These are phyloP conservation scores for Capronia americana DNA, from an alignment of 2,329 filamentous ascomycete species.

Conservation along the genomic window DNA sequence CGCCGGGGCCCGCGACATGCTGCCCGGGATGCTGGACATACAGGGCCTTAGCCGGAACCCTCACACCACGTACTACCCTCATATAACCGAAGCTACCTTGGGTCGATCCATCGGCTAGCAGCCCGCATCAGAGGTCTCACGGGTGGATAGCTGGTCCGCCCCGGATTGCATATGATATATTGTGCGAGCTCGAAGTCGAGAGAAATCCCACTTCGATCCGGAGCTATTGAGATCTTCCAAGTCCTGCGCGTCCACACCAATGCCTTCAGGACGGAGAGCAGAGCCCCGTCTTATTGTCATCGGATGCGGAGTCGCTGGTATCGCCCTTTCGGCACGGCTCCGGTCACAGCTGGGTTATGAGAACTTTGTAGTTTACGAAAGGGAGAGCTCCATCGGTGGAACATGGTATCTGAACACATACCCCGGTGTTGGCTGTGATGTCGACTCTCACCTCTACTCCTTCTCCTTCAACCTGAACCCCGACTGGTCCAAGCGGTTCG, in stretches of 20 bases:
- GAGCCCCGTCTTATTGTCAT: slow-evolving; percentile 26
- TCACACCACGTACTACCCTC: neutral
- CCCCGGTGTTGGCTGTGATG: slow-evolving; percentile 27
- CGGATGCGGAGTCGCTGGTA: slow-evolving; percentile 26
- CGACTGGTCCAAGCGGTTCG: slow-evolving; percentile 57
- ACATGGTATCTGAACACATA: slow-evolving; percentile 31
- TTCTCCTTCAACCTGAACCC: slow-evolving; percentile 62
- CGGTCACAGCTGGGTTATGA: slow-evolving; percentile 4
- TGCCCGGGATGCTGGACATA: slow-evolving; percentile 4
- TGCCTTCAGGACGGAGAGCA: slow-evolving; percentile 17
- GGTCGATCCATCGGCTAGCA: slow-evolving; percentile 4
- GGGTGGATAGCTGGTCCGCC: slow-evolving; percentile 2
- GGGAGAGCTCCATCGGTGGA: slow-evolving; percentile 16
- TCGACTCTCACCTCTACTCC: slow-evolving; percentile 60
- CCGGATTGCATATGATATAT: slow-evolving; percentile 3
- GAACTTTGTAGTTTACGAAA: slow-evolving; percentile 25
- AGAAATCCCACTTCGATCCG: neutral
- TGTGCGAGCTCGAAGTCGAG: slow-evolving; percentile 1
- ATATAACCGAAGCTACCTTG: slow-evolving; percentile 13
- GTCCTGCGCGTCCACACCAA: no score
- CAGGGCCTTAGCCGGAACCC: slow-evolving; percentile 10
- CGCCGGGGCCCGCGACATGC: slow-evolving; percentile 4
- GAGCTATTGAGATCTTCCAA: no score
- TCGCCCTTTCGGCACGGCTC: slow-evolving; percentile 21
- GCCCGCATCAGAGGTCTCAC: slow-evolving; percentile 8